Evolutionary conservation across 1,284 basidiomycete genomes (phyloP), one percentile per base, ranked within the genome.

Genomic region (Malassezia pachydermatis): DNA sequence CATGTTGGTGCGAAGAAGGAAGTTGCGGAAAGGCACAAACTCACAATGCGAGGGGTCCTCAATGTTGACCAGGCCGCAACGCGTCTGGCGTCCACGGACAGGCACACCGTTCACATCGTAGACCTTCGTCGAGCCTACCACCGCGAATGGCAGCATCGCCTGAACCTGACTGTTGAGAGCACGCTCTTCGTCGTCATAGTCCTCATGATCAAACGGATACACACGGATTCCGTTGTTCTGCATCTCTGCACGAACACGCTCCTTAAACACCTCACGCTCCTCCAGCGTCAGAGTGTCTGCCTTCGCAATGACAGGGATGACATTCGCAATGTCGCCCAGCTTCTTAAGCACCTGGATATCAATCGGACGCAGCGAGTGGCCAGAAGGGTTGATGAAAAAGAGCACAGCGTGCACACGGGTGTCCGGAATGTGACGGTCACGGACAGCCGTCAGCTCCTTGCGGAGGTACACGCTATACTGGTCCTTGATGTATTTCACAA

Each of bases 291-390:
- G 77, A 58, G 83, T 84, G 75, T 98, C 92, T n/a, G 86, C 80
- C 79, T 98, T 98, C 65, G 94, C 92, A 70, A 98, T 96, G 55
- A 98, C 86, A 11, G 92, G 94, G 5, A 98, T 90, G 40, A 98
- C 92, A 67, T 98, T 98, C 74, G 95, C 92, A 32, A 98, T 92
- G 73, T 98, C 92, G 72, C 84, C 84, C 48, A 98, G 78, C 78
- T 95, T 96, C 79, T 96, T 96, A 83, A 98, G 88, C 59, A 98
- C 92, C 62, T 88, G 89, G 41, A 96, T 84, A 70, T 98, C 94
- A 70, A 98, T 92, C 61, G 63, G 52, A 11, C 61, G 57, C 25
- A 71, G 48, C 3, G 63, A 62, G 38, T 71, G 68, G 5, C 68
- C 67, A 14, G 68, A 60, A 34, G 67, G 67, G 75, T 86, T 90